Percentiles rank a stretch among this genome's conserved stretches.
These are phyloP conservation scores for Tulasnella sp. DNA, from an alignment of 768 basidiomycete genomes.

Conservation along the genomic window DNA sequence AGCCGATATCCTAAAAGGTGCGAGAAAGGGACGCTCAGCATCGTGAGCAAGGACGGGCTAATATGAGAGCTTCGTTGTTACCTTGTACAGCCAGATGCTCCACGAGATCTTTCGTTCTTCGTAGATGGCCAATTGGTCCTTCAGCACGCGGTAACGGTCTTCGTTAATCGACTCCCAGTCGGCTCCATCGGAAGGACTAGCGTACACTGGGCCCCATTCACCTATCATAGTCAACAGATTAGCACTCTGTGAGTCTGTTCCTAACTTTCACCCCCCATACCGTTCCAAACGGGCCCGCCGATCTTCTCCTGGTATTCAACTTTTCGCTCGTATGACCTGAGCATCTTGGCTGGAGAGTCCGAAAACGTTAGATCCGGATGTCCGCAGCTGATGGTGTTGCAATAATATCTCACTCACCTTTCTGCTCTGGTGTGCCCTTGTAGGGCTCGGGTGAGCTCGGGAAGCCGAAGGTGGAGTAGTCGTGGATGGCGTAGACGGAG, in stretches of 20 bases:
- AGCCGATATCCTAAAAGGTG: conserved; percentile 25
- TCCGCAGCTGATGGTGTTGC: no score
- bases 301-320: conserved; percentile 25
- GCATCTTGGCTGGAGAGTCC: conserved; percentile 6
- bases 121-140: conserved; percentile 66
- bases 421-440: conserved; percentile 14
- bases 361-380: neutral
- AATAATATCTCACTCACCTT: neutral
- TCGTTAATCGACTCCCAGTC: conserved; percentile 56
- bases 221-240: no score
- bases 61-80: neutral
- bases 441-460: conserved; percentile 21
- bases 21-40: neutral
- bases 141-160: conserved; percentile 49
- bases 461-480: conserved; percentile 27
- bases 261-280: conserved; percentile 21
- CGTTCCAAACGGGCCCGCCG: conserved; percentile 19
- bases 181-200: conserved; percentile 44
- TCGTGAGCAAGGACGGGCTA: no score
- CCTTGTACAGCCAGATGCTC: conserved; percentile 81
- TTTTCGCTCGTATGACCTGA: conserved; percentile 23
- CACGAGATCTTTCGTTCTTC: conserved; percentile 41
- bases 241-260: neutral
- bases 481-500: conserved; percentile 29
- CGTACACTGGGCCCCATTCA: conserved; percentile 85